Evolutionary conservation across 352 stramenopile species (phyloP).

Genomic region (Phytophthora citrophthora): DNA sequence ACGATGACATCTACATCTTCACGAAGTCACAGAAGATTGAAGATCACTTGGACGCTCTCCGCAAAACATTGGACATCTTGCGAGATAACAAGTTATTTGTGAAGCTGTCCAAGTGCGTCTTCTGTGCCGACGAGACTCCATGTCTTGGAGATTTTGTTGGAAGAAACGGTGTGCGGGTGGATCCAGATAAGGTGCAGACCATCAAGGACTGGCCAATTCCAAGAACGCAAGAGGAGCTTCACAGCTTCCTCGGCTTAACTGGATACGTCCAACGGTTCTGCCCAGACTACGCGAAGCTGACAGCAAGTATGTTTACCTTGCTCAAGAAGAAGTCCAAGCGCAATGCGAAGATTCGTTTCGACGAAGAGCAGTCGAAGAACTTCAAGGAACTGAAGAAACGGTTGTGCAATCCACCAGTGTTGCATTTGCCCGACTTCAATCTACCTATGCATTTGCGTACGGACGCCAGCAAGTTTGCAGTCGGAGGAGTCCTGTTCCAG

Average conservation of each 20-base stretch:
- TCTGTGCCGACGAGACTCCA: background rate
- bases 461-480: too few species aligned
- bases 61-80: conserved; percentile 9
- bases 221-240: conserved; percentile 1
- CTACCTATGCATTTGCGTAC: too few species aligned
- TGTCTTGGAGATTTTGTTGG: conserved; percentile 4
- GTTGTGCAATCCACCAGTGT: background rate
- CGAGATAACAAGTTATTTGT: conserved; percentile 4
- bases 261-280: background rate
- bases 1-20: conserved; percentile 15
- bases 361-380: too few species aligned
- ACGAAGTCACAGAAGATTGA: conserved; percentile 3
- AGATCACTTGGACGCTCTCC: background rate
- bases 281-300: background rate
- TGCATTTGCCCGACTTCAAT: too few species aligned
- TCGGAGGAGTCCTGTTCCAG: too few species aligned
- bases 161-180: background rate
- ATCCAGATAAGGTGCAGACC: conserved; percentile 3
- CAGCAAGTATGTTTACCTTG: background rate
- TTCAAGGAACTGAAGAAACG: background rate
- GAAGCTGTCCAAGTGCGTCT: conserved; percentile 7
- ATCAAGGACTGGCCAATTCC: conserved; percentile 7
- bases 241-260: background rate
- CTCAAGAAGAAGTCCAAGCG: too few species aligned
- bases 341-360: too few species aligned